Evolutionary conservation across 352 stramenopile genomes (phyloP), one percentile per base, ranked within the genome.

Genomic region (Phytopythium vexans): DNA sequence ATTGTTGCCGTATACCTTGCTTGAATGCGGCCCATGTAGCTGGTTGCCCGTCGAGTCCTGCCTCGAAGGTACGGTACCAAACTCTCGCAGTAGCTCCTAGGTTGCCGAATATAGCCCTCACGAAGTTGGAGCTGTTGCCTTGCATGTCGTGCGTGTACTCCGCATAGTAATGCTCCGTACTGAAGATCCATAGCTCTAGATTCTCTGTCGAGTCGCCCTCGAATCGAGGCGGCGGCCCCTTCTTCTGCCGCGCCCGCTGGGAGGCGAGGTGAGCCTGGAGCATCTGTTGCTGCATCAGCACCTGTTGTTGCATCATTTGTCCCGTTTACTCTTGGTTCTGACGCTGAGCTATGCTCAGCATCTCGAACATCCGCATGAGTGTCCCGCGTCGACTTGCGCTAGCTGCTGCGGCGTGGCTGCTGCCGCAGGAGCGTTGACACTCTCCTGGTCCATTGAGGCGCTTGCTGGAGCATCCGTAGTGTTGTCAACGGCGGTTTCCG

Each of bases 21-120:
- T 54, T 60, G 40, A 54, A 54, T 33, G 47, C 8, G 3, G 40
- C 5, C 47, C 41, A 56, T 15, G 40, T 42, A 5, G n/a, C n/a
- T 3, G 46, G 54, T 7, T 41, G 31, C 1, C 16, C 32, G 6
- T 35, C 53, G 3, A 54, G 27, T 7, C 32, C 34, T 1, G 33
- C 4, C 33, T 61, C 52, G 41, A 61, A 61, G 1, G 54, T 48
- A 1, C 34, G 46, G 15, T 56, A 62, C 47, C 54, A 62, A 0
- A 46, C 33, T 51, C 40, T 43, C 4, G 49, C 54, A 3, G 37
- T 21, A 3, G 43, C 14, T 1, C 42, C 52, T 1, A 54, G 15
- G 40, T 54, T 54, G 7, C n/a, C 14, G 38, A 60, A 50, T 8
- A 54, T 51, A 8, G 43, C 51, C 34, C 55, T 38, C 1, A 61